Conservation (phyloP, 495 filamentous ascomycete species). For the Lasiosphaeria miniovina region DNA sequence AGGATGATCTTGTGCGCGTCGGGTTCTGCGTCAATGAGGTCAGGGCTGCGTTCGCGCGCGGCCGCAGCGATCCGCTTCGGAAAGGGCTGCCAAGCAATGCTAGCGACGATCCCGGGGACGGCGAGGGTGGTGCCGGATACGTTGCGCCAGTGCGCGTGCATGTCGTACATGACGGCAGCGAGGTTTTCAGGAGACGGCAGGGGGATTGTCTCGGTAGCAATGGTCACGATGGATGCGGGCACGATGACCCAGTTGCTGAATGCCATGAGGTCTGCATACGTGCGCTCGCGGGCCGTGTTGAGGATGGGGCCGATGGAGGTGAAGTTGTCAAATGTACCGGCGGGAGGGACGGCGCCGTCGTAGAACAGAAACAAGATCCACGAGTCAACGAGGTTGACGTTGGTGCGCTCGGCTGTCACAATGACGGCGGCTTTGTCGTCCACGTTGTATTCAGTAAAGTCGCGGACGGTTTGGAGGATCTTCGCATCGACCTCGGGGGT, state of each 20-base stretch:
- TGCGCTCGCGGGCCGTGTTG: slow-evolving; percentile 50
- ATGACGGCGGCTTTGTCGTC: slow-evolving; percentile 57
- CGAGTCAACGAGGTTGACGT: slow-evolving; percentile 41
- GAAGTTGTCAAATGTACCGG: slow-evolving; percentile 55
- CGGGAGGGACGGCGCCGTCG: slow-evolving; percentile 53
- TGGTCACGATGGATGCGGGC: slow-evolving; percentile 49
- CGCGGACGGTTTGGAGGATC: slow-evolving; percentile 50
- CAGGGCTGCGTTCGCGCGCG: slow-evolving; percentile 48
- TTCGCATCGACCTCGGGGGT: slow-evolving; percentile 38
- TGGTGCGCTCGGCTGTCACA: slow-evolving; percentile 50
- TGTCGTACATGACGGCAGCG: slow-evolving; percentile 40
- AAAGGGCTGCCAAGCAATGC: slow-evolving; percentile 57
- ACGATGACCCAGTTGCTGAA: slow-evolving; percentile 39
- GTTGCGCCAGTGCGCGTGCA: slow-evolving; percentile 54
- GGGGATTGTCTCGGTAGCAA: slow-evolving; percentile 57
- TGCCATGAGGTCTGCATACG: slow-evolving; percentile 50
- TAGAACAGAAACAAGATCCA: slow-evolving; percentile 65
- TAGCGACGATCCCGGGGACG: slow-evolving; percentile 48
- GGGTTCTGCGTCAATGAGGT: slow-evolving; percentile 51
- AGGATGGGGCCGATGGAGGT: slow-evolving; percentile 46
- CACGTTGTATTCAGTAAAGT: slow-evolving; percentile 54
- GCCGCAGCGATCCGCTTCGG: slow-evolving; percentile 47
- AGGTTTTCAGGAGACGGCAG: slow-evolving; percentile 41
- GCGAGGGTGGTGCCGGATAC: slow-evolving; percentile 36
- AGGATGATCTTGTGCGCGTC: slow-evolving; percentile 54